phyloP scores from a whole-genome alignment of 2,329 filamentous ascomycete genomes.

The Alternaria longipes region DNA sequence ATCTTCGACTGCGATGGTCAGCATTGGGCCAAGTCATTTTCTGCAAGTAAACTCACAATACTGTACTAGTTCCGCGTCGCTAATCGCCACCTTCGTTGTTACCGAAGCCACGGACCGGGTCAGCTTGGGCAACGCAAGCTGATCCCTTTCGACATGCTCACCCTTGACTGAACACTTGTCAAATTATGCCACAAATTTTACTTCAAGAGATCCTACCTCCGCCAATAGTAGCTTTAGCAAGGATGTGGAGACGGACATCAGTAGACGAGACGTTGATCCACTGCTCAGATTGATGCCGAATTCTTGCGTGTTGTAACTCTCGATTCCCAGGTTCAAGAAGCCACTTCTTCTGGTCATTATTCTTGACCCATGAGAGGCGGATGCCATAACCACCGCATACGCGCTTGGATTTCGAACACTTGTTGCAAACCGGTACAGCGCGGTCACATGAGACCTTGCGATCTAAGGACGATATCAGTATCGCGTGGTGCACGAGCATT shows the following conservation, averaged over 20 bases:
- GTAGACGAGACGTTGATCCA: slow-evolving; percentile 16
- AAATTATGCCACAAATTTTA: background rate
- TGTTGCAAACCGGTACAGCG: slow-evolving; percentile 12
- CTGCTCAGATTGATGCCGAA: background rate
- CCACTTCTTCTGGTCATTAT: background rate
- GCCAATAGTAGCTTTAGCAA: slow-evolving; percentile 4
- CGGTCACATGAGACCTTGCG: slow-evolving; percentile 24
- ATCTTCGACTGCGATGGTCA: background rate
- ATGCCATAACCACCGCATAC: slow-evolving; percentile 24
- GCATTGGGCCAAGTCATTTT: background rate
- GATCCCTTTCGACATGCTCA: background rate
- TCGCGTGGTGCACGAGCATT: fast-evolving
- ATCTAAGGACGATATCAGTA: slow-evolving; percentile 8
- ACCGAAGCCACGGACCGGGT: background rate
- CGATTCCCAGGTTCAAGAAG: background rate
- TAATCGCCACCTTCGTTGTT: background rate
- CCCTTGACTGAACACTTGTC: background rate
- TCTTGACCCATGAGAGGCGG: slow-evolving; percentile 21
- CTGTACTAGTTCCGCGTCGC: background rate
- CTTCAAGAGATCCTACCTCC: slow-evolving; percentile 2
- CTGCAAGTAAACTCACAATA: background rate
- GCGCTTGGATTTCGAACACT: slow-evolving; percentile 20
- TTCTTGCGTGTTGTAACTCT: background rate
- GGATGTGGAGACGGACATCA: slow-evolving; percentile 16
- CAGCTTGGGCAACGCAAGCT: background rate